Evolutionary conservation across 306 rosid species (phyloP).

Genomic region (Prosopis cineraria): DNA sequence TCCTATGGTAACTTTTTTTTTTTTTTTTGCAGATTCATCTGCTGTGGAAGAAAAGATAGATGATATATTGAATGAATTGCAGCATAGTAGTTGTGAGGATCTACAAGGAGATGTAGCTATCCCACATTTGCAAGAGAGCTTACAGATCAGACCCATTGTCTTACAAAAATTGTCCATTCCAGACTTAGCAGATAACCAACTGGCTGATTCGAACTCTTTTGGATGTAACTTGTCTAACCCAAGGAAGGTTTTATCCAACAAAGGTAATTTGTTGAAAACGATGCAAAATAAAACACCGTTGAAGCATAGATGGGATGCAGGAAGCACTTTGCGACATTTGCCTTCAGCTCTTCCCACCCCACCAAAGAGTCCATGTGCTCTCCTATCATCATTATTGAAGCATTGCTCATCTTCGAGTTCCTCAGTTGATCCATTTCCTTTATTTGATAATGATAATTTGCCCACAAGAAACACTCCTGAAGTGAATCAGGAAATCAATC

Average conservation of each 20-base stretch:
- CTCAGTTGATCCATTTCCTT: conserved; percentile 65
- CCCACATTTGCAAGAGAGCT: conserved; percentile 59
- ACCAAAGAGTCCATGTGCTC: conserved; percentile 70
- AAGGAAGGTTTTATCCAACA: conserved; percentile 44
- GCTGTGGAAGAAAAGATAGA: conserved; percentile 37
- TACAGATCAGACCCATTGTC: conserved; percentile 64
- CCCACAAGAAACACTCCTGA: conserved; percentile 38
- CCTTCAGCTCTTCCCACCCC: conserved; percentile 58
- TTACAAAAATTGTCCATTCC: conserved; percentile 54
- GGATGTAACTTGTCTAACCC: conserved; percentile 46
- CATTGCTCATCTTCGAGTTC: conserved; percentile 48
- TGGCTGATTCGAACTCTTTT: conserved; percentile 49
- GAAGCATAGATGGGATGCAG: conserved; percentile 35
- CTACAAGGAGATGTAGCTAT: conserved; percentile 57
- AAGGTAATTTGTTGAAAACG: conserved; percentile 51
- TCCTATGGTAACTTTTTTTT: conserved; percentile 16
- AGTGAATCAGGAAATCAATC: conserved; percentile 30
- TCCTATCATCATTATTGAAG: conserved; percentile 46
- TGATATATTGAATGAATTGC: conserved; percentile 59
- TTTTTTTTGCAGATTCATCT: conserved; percentile 48
- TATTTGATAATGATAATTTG: conserved; percentile 44
- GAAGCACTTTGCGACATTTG: conserved; percentile 35
- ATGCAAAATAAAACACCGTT: conserved; percentile 40
- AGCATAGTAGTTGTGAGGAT: conserved; percentile 49
- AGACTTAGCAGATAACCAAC: conserved; percentile 50